These are phyloP conservation scores for Apiotrichum mycotoxinovorans DNA, from an alignment of 1,284 basidiomycete genomes.

Conservation along the genomic window DNA sequence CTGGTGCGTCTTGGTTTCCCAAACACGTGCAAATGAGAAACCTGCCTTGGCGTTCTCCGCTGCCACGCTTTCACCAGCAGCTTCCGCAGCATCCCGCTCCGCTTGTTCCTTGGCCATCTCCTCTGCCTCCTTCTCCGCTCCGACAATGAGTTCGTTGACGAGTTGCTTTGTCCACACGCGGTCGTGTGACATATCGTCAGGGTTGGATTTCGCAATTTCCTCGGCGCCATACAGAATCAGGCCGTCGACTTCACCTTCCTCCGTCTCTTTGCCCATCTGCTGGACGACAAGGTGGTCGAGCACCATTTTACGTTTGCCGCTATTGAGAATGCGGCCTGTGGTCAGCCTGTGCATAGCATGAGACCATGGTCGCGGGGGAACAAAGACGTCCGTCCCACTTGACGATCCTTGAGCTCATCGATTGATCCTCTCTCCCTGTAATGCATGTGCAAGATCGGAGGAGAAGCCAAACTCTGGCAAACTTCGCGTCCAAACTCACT, in stretches of 20 bases:
- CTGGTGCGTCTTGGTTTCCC: slow-evolving; percentile 56
- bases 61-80: slow-evolving; percentile 49
- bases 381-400: too few relatives aligned
- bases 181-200: slow-evolving; percentile 30
- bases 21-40: slow-evolving; percentile 84
- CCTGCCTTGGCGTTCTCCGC: slow-evolving; percentile 34
- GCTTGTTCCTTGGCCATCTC: slow-evolving; percentile 49
- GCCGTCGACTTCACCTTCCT: slow-evolving; percentile 67
- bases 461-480: too few relatives aligned
- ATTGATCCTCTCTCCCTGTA: too few relatives aligned
- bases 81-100: not conserved
- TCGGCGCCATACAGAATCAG: slow-evolving; percentile 79
- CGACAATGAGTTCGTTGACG: slow-evolving; percentile 75
- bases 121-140: slow-evolving; percentile 70
- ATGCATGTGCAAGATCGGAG: too few relatives aligned
- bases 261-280: slow-evolving; percentile 79
- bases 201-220: slow-evolving; percentile 66
- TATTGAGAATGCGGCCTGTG: slow-evolving; percentile 77
- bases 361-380: not conserved
- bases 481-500: slow-evolving; percentile 52
- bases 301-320: slow-evolving; percentile 84
- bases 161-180: slow-evolving; percentile 67
- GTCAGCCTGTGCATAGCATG: not conserved
- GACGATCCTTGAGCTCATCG: too few relatives aligned
- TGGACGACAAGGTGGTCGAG: slow-evolving; percentile 86